Base-by-base conservation (phyloP, 2,329 filamentous ascomycete species). In the Endocalyx cinctus region DNA sequence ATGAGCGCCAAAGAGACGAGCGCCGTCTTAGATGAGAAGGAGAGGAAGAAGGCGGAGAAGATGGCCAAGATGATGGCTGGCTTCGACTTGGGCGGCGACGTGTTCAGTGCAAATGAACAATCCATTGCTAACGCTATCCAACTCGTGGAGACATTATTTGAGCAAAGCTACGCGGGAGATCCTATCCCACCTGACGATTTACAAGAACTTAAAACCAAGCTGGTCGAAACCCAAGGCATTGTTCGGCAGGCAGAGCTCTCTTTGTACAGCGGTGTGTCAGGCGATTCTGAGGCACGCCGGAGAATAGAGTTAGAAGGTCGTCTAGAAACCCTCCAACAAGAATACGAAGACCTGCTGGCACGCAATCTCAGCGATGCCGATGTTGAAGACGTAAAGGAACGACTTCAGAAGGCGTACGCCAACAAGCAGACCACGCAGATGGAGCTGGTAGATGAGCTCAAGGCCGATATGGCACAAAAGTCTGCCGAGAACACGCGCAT, bases 11-110 rank as follows among this genome's bases (percentile, higher is more conserved):
- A 92, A 67, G 92, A 97, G 65, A 90, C 85, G 2, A 88, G 79
- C 27, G 88, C 88, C 7, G 83, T 87, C 12, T 68, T 94, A 14
- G 90, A 97, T 50, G 92, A 97, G 64, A 98, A 98, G 72, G 94
- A 97, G 65, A 90, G 88, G 72, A 89, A 88, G 68, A 98, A 98
- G 74, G 87, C 89, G 1, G 92, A 98, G 67, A 92, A 94, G 65
- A 98, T 98, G 92, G 92, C 92, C 27, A 86, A 96, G 74, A 98
- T 98, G 92, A 96, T 98, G 90, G 92, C 92, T 38, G 88, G 90
- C 4, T 97, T 98, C 52, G 90, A 98, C 54, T 77, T 98, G 20
- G 90, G 88, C 27, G 83, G 84, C 30, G 89, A 96, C 37, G 82
- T 94, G 19, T 94, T 97, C 59, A 95, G 88, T 47, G 85, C 92